Evolutionary conservation across 805 yeast species (phyloP).

Genomic region (Sporopachydermia quercuum): DNA sequence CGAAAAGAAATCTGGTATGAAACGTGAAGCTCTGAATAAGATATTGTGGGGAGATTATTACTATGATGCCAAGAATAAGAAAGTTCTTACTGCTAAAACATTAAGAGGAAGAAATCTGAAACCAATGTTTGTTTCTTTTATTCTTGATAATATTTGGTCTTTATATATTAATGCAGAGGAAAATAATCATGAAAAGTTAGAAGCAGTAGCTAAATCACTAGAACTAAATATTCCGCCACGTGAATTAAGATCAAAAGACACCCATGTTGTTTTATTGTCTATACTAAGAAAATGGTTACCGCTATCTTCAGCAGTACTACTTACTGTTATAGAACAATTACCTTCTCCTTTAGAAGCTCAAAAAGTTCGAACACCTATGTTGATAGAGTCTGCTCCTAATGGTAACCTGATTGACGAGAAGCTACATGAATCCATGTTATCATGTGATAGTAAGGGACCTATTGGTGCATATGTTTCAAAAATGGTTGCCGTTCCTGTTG

Average conservation of each 20-base stretch:
- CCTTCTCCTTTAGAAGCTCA: conserved; percentile 81
- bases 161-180: conserved; percentile 59
- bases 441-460: conserved; percentile 56
- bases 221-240: conserved; percentile 56
- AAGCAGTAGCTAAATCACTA: conserved; percentile 59
- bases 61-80: conserved; percentile 80
- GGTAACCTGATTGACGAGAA: conserved; percentile 30
- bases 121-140: conserved; percentile 76
- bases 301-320: conserved; percentile 67
- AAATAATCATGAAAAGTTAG: conserved; percentile 57
- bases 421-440: conserved; percentile 40
- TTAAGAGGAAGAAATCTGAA: conserved; percentile 47
- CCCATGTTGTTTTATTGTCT: conserved; percentile 41
- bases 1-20: conserved; percentile 73
- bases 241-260: conserved; percentile 69
- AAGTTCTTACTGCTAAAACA: conserved; percentile 53
- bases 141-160: conserved; percentile 85
- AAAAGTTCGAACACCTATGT: conserved; percentile 46
- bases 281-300: conserved; percentile 93
- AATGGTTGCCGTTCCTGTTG: conserved; percentile 71
- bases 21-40: conserved; percentile 60
- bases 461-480: conserved; percentile 75
- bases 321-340: conserved; percentile 70
- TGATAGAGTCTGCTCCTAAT: conserved; percentile 46
- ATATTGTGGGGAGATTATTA: conserved; percentile 95